Percentiles rank a stretch among this genome's conserved stretches.
These are phyloP conservation scores for Colletotrichum spaethianum DNA, from an alignment of 2,329 filamentous ascomycete genomes.

Conservation along the genomic window DNA sequence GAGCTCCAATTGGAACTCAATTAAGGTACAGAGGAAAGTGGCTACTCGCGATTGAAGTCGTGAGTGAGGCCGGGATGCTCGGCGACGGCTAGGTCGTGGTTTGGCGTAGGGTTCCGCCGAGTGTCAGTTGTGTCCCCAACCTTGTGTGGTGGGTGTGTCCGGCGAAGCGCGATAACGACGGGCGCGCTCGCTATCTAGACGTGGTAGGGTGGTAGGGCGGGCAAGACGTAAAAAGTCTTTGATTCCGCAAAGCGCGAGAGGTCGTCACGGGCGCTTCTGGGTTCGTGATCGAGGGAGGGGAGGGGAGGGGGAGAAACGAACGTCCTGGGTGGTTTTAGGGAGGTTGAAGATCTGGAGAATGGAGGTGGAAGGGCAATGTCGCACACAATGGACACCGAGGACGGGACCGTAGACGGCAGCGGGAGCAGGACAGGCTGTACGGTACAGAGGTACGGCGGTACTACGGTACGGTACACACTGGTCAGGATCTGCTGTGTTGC, in stretches of 20 bases:
- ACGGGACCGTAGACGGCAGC: constrained; percentile 7
- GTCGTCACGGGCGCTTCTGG: constrained; percentile 28
- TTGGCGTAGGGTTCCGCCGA: neutral
- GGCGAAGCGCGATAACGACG: constrained; percentile 9
- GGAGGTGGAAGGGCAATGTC: constrained; percentile 33
- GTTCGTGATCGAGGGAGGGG: constrained; percentile 25
- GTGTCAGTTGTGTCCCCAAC: neutral
- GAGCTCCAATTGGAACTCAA: constrained; percentile 37
- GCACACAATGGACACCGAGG: constrained; percentile 34
- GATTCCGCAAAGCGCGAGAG: constrained; percentile 24
- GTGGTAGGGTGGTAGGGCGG: constrained; percentile 1
- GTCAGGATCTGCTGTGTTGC: constrained; percentile 31
- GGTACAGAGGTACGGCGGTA: neutral
- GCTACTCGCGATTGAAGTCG: constrained; percentile 27
- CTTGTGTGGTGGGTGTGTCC: constrained; percentile 4
- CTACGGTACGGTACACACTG: neutral
- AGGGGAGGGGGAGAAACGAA: constrained; percentile 26
- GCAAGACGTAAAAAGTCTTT: neutral
- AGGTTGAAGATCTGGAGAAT: constrained; percentile 39
- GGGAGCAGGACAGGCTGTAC: constrained; percentile 22
- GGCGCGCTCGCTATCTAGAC: neutral
- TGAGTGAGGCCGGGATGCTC: constrained; percentile 14
- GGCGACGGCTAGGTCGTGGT: constrained; percentile 7
- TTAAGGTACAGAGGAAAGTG: constrained; percentile 6
- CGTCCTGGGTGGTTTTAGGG: constrained; percentile 30